phyloP scores from a whole-genome alignment of 257 asterid species.

The Nicotiana benthamiana region DNA sequence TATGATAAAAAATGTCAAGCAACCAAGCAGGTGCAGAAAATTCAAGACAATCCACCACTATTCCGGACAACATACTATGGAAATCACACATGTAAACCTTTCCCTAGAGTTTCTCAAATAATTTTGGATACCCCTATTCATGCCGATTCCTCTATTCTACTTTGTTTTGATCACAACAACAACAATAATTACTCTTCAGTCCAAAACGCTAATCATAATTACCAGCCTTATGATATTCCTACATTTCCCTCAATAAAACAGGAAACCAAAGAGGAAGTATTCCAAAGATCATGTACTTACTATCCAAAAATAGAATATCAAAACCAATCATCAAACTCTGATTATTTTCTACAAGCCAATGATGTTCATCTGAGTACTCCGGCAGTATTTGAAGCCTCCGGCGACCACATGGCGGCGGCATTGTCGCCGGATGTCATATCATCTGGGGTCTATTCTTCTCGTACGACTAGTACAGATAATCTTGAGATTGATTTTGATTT shows the following conservation, averaged over 20 bases:
- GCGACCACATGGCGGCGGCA: not conserved
- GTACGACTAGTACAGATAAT: slow-evolving; percentile 5
- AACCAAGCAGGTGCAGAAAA: slow-evolving; percentile 50
- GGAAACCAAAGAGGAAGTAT: slow-evolving; percentile 10
- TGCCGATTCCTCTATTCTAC: slow-evolving; percentile 26
- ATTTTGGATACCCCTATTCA: slow-evolving; percentile 10
- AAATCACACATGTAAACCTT: slow-evolving; percentile 38
- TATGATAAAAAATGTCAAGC: slow-evolving; percentile 58
- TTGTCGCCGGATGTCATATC: slow-evolving; percentile 20
- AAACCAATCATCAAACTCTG: slow-evolving; percentile 4
- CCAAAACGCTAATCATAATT: not conserved
- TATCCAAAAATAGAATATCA: not conserved
- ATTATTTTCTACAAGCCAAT: not conserved
- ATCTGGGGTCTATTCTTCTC: slow-evolving; percentile 17
- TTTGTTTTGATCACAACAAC: slow-evolving; percentile 22
- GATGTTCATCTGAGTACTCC: slow-evolving; percentile 6
- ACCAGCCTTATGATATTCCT: not conserved
- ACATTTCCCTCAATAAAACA: slow-evolving; percentile 7
- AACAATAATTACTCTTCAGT: no score
- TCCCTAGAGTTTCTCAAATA: slow-evolving; percentile 12
- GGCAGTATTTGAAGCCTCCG: not conserved
- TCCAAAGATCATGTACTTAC: not conserved
- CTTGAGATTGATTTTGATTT: not conserved
- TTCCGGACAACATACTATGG: slow-evolving; percentile 50
- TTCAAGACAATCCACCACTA: slow-evolving; percentile 42